phyloP scores from a whole-genome alignment of 2,329 filamentous ascomycete genomes.

The Calonectria fujianensis region DNA sequence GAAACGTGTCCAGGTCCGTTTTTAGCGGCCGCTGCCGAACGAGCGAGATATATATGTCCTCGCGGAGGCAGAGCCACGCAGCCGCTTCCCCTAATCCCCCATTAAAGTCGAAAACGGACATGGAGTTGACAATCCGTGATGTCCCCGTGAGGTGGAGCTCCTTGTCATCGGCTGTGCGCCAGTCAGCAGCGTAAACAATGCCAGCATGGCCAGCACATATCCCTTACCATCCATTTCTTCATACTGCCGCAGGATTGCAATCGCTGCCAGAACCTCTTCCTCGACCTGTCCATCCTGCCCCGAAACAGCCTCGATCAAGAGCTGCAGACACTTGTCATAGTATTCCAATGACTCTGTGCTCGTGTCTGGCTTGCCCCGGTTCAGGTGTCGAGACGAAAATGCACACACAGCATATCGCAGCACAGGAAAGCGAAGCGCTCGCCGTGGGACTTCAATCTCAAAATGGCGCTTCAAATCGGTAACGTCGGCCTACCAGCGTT shows the following conservation, averaged over 20 bases:
- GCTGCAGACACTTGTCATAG: conserved; percentile 42
- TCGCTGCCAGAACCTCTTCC: conserved; percentile 40
- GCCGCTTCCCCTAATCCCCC: conserved; percentile 47
- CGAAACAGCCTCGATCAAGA: conserved; percentile 41
- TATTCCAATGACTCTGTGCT: conserved; percentile 41
- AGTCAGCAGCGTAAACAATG: background rate
- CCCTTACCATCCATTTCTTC: conserved; percentile 43
- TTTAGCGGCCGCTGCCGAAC: conserved; percentile 42
- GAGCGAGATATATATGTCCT: conserved; percentile 47
- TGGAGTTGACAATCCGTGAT: conserved; percentile 47
- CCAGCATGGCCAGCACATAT: background rate
- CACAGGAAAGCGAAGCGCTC: conserved; percentile 42
- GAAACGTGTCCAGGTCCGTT: conserved; percentile 44
- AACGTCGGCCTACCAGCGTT: conserved; percentile 32
- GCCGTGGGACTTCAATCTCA: conserved; percentile 44
- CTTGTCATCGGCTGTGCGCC: conserved; percentile 41
- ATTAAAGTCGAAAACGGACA: conserved; percentile 47
- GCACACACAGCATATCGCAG: conserved; percentile 45
- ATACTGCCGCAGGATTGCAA: conserved; percentile 41
- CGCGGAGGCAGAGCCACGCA: conserved; percentile 44
- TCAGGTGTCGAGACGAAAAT: conserved; percentile 42
- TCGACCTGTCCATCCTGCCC: conserved; percentile 39
- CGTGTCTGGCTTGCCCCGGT: conserved; percentile 36
- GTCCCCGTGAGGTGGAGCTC: conserved; percentile 45
- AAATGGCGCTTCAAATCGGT: conserved; percentile 46